Conservation (phyloP, 2,329 filamentous ascomycete species). For the Fusarium newnesense region DNA sequence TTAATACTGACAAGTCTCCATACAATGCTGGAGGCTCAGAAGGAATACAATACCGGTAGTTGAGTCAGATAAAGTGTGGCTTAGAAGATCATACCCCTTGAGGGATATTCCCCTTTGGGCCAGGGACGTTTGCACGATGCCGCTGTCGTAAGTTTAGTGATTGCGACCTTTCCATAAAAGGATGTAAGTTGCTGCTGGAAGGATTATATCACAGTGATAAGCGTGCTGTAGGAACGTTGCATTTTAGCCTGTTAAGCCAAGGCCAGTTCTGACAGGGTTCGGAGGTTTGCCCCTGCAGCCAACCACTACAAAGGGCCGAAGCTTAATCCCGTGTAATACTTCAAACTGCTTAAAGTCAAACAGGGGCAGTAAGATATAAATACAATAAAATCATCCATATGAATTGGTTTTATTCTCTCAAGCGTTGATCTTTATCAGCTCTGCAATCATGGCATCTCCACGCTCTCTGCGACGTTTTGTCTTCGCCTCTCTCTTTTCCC, state of each 20-base stretch:
- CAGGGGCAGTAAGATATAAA: constrained; percentile 1
- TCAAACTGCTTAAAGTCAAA: neutral
- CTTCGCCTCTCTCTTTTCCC: constrained; percentile 2
- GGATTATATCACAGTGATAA: neutral
- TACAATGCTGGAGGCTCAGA: neutral
- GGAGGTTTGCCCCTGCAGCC: neutral
- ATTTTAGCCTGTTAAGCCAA: neutral
- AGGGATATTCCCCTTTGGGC: neutral
- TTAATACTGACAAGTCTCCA: neutral
- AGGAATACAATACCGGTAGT: constrained; percentile 5
- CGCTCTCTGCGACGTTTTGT: constrained; percentile 10
- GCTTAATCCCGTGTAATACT: neutral
- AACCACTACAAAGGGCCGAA: neutral
- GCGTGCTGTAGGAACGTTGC: neutral
- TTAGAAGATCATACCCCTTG: neutral
- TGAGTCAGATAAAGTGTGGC: constrained; percentile 9
- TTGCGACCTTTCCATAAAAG: neutral
- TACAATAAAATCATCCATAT: neutral
- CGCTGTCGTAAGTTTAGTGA: neutral
- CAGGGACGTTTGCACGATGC: neutral
- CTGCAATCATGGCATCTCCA: neutral
- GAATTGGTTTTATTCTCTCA: accelerated
- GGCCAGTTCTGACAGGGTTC: neutral
- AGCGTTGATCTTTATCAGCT: neutral
- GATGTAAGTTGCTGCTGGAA: neutral